Conservation (phyloP, 116 monocot species). For the Iris pallida region DNA sequence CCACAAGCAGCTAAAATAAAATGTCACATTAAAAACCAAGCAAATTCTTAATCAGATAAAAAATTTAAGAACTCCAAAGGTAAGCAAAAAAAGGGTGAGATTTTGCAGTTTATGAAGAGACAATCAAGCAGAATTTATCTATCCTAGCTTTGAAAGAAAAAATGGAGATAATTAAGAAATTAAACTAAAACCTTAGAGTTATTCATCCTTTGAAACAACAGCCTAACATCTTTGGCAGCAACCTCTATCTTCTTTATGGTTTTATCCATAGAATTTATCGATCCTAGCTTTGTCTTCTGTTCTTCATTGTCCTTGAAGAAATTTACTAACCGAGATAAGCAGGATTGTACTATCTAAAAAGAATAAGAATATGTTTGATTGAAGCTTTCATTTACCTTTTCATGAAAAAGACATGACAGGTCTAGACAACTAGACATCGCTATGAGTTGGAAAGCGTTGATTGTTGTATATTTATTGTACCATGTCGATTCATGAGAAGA, state of each 20-base stretch:
- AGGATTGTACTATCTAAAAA: neutral
- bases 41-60: too few relatives aligned
- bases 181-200: slow-evolving; percentile 24
- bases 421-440: slow-evolving; percentile 59
- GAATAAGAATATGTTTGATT: slow-evolving; percentile 3
- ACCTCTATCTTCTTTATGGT: slow-evolving; percentile 56
- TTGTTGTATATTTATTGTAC: too few relatives aligned
- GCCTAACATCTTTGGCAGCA: slow-evolving; percentile 40
- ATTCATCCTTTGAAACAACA: slow-evolving; percentile 36
- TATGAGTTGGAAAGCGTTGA: slow-evolving; percentile 72
- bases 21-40: too few relatives aligned
- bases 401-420: slow-evolving; percentile 57
- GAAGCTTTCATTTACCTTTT: slow-evolving; percentile 24
- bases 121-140: too few relatives aligned
- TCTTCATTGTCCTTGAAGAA: neutral
- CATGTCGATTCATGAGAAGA: too few relatives aligned
- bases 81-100: too few relatives aligned
- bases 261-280: slow-evolving; percentile 32
- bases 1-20: slow-evolving; percentile 54
- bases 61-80: too few relatives aligned
- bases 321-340: neutral
- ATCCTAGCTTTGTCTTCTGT: slow-evolving; percentile 51
- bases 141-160: too few relatives aligned
- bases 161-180: too few relatives aligned
- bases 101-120: too few relatives aligned